phyloP scores from a whole-genome alignment of 2,329 filamentous ascomycete species.

The Mariannaea elegans region DNA sequence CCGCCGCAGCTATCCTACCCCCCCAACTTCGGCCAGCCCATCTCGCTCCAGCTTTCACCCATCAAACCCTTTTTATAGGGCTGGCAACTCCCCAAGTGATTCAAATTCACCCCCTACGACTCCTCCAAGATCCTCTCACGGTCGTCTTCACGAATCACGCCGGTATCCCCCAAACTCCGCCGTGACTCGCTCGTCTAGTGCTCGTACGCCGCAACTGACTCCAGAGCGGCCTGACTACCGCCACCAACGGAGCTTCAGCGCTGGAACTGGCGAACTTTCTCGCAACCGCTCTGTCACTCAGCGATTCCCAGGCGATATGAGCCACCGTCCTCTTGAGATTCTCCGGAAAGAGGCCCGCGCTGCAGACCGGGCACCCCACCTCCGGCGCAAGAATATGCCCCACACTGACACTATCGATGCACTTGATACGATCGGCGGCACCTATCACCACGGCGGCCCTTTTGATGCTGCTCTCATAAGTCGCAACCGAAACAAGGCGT shows the following conservation, averaged over 20 bases:
- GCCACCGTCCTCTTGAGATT: conserved; percentile 72
- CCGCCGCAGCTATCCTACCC: conserved; percentile 51
- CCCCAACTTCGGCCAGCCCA: conserved; percentile 64
- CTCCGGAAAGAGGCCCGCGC: conserved; percentile 69
- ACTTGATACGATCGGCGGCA: conserved; percentile 73
- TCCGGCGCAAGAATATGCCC: conserved; percentile 70
- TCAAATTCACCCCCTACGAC: conserved; percentile 32
- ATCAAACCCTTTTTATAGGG: conserved; percentile 51
- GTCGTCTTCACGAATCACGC: conserved; percentile 26
- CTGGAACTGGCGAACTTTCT: conserved; percentile 25
- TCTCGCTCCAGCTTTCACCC: conserved; percentile 56
- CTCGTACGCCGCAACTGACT: conserved; percentile 29
- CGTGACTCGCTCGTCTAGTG: conserved; percentile 44
- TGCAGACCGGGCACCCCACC: conserved; percentile 74
- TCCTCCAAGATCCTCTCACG: conserved; percentile 20
- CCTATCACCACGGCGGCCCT: conserved; percentile 90
- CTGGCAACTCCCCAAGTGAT: conserved; percentile 25
- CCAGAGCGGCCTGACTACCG: conserved; percentile 14
- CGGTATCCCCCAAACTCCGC: conserved; percentile 41
- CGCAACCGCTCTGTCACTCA: conserved; percentile 31
- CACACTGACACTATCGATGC: conserved; percentile 82
- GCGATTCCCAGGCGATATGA: conserved; percentile 71
- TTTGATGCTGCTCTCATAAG: conserved; percentile 84
- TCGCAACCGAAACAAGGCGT: conserved; percentile 70
- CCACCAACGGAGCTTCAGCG: conserved; percentile 38